Evolutionary conservation across 1,284 basidiomycete genomes (phyloP).

Genomic region (Ceratobasidium sp.): DNA sequence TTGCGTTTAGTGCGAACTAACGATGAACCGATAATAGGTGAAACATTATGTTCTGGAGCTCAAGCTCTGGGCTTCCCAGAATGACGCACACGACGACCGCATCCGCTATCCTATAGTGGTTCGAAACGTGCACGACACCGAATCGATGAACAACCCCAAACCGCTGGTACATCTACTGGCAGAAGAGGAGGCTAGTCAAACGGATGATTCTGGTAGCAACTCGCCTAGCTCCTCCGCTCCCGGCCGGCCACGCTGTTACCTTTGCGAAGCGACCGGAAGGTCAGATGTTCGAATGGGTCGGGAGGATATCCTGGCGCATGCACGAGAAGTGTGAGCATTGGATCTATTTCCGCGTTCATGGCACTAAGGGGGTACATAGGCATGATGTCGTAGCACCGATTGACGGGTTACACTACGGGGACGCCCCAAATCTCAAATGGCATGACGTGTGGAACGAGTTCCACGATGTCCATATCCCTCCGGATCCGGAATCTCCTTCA

Average conservation of each 20-base stretch:
- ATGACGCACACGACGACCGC: not conserved
- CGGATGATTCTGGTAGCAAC: too few relatives aligned
- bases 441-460: not conserved
- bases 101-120: constrained; percentile 6
- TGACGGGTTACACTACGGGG: not conserved
- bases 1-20: not conserved
- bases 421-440: not conserved
- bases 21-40: not conserved
- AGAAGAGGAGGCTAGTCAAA: not conserved
- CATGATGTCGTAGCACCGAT: not conserved
- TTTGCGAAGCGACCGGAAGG: not conserved
- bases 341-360: not conserved
- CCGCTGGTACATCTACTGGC: not conserved
- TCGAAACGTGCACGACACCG: not conserved
- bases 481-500: too few relatives aligned
- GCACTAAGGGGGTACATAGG: not conserved
- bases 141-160: not conserved
- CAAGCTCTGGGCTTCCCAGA: not conserved
- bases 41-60: not conserved
- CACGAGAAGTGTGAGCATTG: not conserved
- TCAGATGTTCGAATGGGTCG: not conserved
- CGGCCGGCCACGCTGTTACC: not conserved
- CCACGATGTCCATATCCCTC: not conserved
- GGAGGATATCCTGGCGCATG: not conserved
- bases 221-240: too few relatives aligned